These are phyloP conservation scores for Pulveroboletus sp. DNA, from an alignment of 768 basidiomycete species.

Conservation along the genomic window DNA sequence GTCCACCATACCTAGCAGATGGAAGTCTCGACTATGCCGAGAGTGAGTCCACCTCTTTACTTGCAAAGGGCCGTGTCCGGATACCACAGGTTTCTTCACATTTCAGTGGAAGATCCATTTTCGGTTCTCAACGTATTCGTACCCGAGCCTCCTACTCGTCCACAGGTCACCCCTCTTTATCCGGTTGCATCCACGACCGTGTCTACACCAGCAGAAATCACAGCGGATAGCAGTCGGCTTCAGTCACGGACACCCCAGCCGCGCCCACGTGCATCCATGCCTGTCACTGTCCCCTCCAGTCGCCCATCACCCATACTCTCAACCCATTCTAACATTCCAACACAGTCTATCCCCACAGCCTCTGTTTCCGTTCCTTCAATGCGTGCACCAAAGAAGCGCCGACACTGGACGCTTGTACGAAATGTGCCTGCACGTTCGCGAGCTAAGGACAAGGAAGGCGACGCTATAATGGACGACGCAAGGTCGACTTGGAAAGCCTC, in stretches of 20 bases:
- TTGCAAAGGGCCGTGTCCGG: neutral
- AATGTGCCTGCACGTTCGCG: constrained; percentile 45
- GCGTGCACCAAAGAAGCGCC: constrained; percentile 31
- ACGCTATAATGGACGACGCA: constrained; percentile 28
- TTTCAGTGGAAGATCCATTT: constrained; percentile 74
- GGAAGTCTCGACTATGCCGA: constrained; percentile 76
- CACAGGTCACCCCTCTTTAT: constrained; percentile 54
- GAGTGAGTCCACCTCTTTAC: constrained; percentile 39
- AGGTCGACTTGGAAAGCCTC: constrained; percentile 42
- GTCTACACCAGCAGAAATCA: neutral
- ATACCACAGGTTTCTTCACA: neutral
- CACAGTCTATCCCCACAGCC: neutral
- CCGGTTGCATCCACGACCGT: constrained; percentile 33
- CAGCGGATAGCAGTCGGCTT: neutral
- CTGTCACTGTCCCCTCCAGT: constrained; percentile 24
- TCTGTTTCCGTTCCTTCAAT: constrained; percentile 1
- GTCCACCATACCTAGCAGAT: constrained; percentile 64
- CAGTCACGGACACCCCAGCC: neutral
- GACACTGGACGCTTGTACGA: constrained; percentile 60
- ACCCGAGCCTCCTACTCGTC: constrained; percentile 52
- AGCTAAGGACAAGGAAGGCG: constrained; percentile 50
- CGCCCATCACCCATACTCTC: constrained; percentile 14
- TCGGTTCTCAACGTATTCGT: constrained; percentile 58
- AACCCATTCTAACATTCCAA: constrained; percentile 5
- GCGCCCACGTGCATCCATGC: constrained; percentile 23